Evolutionary conservation across 2,329 filamentous ascomycete genomes (phyloP).

Genomic region (Zymoseptoria tritici): DNA sequence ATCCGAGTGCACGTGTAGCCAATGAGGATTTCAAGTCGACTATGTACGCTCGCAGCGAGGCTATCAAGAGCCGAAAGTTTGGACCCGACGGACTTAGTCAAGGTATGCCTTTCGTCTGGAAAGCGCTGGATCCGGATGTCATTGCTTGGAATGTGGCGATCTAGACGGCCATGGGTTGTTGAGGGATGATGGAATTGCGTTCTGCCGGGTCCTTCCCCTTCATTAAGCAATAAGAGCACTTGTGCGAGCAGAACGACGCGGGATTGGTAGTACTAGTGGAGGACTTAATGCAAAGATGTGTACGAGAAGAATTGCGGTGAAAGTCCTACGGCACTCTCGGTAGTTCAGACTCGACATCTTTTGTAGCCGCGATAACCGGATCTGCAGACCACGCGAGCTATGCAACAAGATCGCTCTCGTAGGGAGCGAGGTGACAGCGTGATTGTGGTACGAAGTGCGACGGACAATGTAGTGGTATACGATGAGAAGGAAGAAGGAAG

Average conservation of each 20-base stretch:
- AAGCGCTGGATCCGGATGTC: slow-evolving; percentile 24
- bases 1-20: slow-evolving; percentile 27
- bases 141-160: slow-evolving; percentile 18
- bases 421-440: background rate
- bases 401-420: no score
- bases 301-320: background rate
- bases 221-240: no score
- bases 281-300: no score
- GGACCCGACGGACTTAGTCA: slow-evolving; percentile 37
- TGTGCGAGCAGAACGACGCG: no score
- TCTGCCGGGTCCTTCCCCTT: no score
- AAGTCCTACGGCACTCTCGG: background rate
- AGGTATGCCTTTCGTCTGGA: slow-evolving; percentile 44
- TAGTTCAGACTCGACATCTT: background rate
- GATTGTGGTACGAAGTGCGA: background rate
- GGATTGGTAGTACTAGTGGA: no score
- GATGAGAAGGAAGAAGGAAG: no score
- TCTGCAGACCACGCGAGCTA: background rate
- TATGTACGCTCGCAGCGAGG: slow-evolving; percentile 35
- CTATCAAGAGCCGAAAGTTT: slow-evolving; percentile 35
- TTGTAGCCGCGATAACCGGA: background rate
- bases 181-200: no score
- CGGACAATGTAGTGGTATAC: background rate
- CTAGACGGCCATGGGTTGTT: background rate
- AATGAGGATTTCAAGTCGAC: slow-evolving; percentile 30